phyloP scores from a whole-genome alignment of 2,329 filamentous ascomycete species.

The Aspergillus terreus region DNA sequence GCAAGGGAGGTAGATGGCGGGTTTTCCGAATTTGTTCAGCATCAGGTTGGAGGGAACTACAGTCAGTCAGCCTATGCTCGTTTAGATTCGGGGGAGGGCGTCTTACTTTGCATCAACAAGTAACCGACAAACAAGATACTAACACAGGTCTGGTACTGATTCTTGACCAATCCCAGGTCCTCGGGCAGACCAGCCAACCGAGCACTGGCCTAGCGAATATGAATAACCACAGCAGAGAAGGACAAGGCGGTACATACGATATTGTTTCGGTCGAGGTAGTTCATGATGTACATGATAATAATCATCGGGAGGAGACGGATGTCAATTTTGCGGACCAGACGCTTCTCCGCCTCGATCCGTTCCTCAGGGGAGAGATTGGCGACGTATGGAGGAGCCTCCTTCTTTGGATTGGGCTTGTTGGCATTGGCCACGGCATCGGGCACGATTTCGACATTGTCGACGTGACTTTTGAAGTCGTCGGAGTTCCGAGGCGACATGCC shows the following conservation, averaged over 20 bases:
- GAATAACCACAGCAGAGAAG: not conserved
- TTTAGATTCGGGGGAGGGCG: no score
- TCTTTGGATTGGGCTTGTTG: slow-evolving; percentile 22
- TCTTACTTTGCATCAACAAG: slow-evolving; percentile 56
- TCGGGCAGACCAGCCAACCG: slow-evolving; percentile 48
- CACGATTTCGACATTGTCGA: slow-evolving; percentile 23
- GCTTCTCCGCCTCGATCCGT: slow-evolving; percentile 52
- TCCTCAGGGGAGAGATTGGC: slow-evolving; percentile 49
- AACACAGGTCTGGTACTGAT: slow-evolving; percentile 43
- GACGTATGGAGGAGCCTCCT: slow-evolving; percentile 30
- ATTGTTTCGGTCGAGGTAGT: slow-evolving; percentile 64
- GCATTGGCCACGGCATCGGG: slow-evolving; percentile 17
- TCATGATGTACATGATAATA: slow-evolving; percentile 72
- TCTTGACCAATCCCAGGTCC: slow-evolving; percentile 42
- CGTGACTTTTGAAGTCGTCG: slow-evolving; percentile 18
- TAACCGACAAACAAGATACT: slow-evolving; percentile 56
- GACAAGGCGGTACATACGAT: slow-evolving; percentile 40
- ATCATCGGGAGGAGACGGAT: slow-evolving; percentile 64
- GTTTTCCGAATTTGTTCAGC: slow-evolving; percentile 50
- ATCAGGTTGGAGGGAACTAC: slow-evolving; percentile 47
- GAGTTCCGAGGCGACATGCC: slow-evolving; percentile 17
- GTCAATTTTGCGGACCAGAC: slow-evolving; percentile 68
- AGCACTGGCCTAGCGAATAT: slow-evolving; percentile 20
- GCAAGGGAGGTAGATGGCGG: slow-evolving; percentile 49
- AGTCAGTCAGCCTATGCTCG: not conserved